These are phyloP conservation scores for Vinca minor DNA, from an alignment of 257 asterid genomes.

Conservation along the genomic window DNA sequence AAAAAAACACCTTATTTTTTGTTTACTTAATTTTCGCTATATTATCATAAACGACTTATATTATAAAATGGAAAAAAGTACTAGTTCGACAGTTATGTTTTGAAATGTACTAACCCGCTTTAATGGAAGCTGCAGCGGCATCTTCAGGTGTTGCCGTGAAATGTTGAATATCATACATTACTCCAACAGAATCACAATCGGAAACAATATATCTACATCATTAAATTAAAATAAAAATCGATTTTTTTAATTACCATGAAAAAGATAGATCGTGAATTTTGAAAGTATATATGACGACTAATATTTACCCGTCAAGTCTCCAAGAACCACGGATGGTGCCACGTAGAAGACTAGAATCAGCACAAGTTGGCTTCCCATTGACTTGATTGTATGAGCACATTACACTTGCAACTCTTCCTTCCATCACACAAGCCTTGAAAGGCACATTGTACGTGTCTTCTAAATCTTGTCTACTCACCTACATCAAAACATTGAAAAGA, in stretches of 20 bases:
- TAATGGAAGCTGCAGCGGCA: conserved; percentile 60
- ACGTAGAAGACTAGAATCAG: conserved; percentile 70
- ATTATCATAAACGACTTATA: no score
- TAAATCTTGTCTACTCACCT: conserved; percentile 82
- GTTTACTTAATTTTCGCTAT: no score
- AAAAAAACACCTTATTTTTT: no score
- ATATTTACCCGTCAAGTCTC: conserved; percentile 65
- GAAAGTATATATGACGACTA: not conserved
- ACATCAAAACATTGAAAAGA: no score
- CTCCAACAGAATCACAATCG: conserved; percentile 80
- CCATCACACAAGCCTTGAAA: conserved; percentile 75
- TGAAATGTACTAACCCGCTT: conserved; percentile 51
- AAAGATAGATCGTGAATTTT: not conserved
- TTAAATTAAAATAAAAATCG: not conserved
- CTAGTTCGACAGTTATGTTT: no score
- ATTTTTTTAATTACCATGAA: not conserved
- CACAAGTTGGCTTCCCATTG: conserved; percentile 91
- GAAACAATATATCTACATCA: conserved; percentile 67
- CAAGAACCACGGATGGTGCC: conserved; percentile 71
- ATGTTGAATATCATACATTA: conserved; percentile 48
- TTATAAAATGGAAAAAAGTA: no score
- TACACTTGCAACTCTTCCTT: conserved; percentile 84
- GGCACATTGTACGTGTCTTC: conserved; percentile 95
- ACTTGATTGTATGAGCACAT: conserved; percentile 97
- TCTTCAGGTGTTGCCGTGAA: conserved; percentile 69